Evolutionary conservation across 1,139 yeast species (phyloP), one percentile per base, ranked within the genome.

Genomic region (Saccharomycopsis hybrid): DNA sequence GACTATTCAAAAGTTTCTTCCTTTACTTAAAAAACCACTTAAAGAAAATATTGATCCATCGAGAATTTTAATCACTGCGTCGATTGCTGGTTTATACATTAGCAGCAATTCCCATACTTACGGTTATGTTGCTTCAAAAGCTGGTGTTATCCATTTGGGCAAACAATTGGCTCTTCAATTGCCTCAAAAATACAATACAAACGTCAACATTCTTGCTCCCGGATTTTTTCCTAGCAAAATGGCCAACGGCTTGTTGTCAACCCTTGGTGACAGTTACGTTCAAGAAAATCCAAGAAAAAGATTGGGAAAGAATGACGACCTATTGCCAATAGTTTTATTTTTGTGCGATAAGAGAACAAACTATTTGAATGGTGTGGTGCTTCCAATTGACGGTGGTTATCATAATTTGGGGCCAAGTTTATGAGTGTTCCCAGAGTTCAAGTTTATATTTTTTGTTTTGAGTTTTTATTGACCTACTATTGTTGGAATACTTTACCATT

Each of bases 151-250:
- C 51, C 92, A 85, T 63, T 62, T 85, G 63, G 84, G 84, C 40
- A 80, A 78, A 65, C 69, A 75, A 55, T 71, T 83, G 60, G 84
- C 89, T 2, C 61, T 73, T 46, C 82, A 79, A 58, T 71, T 83
- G 59, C 88, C 85, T 1, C 83, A 82, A n/a, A 67, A 74, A 50
- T 45, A 53, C 31, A 76, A 82, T 63, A 76, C 82, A 59, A 80
- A 78, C 44, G 86, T 81, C 57, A 83, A 83, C 65, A 70, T 80
- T 5, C 66, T 85, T 57, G 89, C 89, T 9, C 92, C 92, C 0
- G 94, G 94, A 0, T 85, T 82, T 64, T 81, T 85, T 74, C 87
- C 87, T 28, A 73, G 85, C 35, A 83, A 82, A 65, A 84, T 85
- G 92, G 75, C 89, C 44, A 72, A 77, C 53, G 92, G 89, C 0